These are phyloP conservation scores for Rhododendron kiyosumense DNA, from an alignment of 148 eudicot species.

Conservation along the genomic window DNA sequence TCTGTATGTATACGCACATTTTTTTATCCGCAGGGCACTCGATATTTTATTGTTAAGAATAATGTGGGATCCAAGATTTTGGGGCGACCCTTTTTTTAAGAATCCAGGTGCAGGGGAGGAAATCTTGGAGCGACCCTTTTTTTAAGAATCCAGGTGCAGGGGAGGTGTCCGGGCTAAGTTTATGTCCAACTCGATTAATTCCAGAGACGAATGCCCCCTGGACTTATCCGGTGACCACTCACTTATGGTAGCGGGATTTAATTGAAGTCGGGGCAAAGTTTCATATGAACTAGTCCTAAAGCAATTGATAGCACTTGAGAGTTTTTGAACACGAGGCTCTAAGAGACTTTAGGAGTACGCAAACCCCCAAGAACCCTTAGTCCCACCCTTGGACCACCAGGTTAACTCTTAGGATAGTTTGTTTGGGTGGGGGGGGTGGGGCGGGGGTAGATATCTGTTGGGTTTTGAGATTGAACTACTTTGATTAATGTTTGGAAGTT, in stretches of 20 bases:
- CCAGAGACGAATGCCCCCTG: background rate
- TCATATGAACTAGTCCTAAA: too few relatives aligned
- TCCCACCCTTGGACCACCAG: too few relatives aligned
- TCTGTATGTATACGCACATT: background rate
- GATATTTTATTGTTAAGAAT: background rate
- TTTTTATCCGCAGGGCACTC: background rate
- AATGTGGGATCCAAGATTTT: background rate
- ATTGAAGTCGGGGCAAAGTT: background rate
- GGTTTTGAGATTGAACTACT: background rate
- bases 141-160: too few relatives aligned
- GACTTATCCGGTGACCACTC: background rate
- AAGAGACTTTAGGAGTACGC: background rate
- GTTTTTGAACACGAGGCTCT: background rate
- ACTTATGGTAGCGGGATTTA: background rate
- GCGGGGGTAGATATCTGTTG: background rate
- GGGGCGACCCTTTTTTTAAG: background rate
- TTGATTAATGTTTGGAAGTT: background rate
- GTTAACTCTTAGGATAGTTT: too few relatives aligned
- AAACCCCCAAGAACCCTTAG: background rate
- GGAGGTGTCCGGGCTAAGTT: background rate
- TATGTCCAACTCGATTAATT: background rate
- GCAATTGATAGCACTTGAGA: background rate
- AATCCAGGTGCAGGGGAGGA: too few relatives aligned
- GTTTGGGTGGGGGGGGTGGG: too few relatives aligned
- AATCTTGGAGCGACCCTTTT: too few relatives aligned